Evolutionary conservation across 2,329 filamentous ascomycete species (phyloP), one percentile per base, ranked within the genome.

Genomic region (Trichoderma asperellum): DNA sequence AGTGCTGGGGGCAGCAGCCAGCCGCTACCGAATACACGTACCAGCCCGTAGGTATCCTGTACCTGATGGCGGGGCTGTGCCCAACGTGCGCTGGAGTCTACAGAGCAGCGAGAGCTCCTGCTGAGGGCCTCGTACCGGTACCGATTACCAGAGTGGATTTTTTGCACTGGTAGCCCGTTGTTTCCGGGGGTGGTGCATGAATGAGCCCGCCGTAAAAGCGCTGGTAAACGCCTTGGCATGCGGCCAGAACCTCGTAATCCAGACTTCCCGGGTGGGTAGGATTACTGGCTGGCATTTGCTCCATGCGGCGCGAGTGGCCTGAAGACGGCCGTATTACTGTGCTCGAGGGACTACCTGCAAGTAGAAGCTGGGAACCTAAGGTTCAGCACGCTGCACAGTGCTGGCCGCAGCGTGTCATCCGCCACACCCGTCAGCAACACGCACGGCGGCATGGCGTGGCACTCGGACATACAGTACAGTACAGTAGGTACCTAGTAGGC

Each of bases 51-150:
- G n/a, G 62, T 65, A 65, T n/a, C 32, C 16, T n/a, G 62, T 43
- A 57, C 62, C 21, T 65, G 62, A 43, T 65, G 62, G 62, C 62
- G 62, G 62, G 62, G 62, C 62, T 65, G 62, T 57, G 62, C 62
- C 37, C 24, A 27, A 35, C 53, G 35, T 24, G 43, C 43, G 35
- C 21, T 49, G 47, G 47, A 49, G 47, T 24, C 21, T 8, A 49
- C 21, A 49, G 8, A 21, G n/a, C 47, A 24, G 18, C 18, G n/a
- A 49, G 7, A 49, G n/a, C 18, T 49, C 2, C n/a, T 10, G 11
- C 47, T 49, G 21, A 12, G 47, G 47, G 8, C n/a, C 11, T 24
- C 47, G 47, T 49, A 49, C 47, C 47, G 21, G 47, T 49, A 34
- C 43, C 5, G 24, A 43, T 27, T 47, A 2, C 18, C 18, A 27